Percentiles rank a stretch among this genome's conserved stretches.
These are phyloP conservation scores for Claviceps capensis DNA, from an alignment of 2,329 filamentous ascomycete genomes.

Conservation along the genomic window DNA sequence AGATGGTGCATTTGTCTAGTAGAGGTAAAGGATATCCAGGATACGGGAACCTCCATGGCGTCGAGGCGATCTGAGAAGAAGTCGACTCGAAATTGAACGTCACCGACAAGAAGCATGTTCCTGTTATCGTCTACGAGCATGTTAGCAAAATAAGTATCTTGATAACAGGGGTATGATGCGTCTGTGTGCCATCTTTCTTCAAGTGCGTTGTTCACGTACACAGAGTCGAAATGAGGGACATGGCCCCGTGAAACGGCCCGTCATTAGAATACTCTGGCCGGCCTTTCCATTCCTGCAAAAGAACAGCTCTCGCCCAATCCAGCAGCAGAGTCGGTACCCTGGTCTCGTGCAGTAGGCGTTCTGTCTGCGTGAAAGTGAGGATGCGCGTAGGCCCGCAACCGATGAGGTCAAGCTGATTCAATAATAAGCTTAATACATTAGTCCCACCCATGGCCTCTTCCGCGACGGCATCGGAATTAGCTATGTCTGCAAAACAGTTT, in stretches of 20 bases:
- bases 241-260: slow-evolving; percentile 60
- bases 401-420: slow-evolving; percentile 40
- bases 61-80: slow-evolving; percentile 68
- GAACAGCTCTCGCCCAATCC: slow-evolving; percentile 61
- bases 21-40: slow-evolving; percentile 50
- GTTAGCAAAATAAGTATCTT: slow-evolving; percentile 7
- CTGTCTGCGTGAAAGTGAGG: slow-evolving; percentile 34
- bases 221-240: slow-evolving; percentile 59
- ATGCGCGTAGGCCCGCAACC: slow-evolving; percentile 29
- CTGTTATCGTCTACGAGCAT: slow-evolving; percentile 42
- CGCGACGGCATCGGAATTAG: slow-evolving; percentile 21
- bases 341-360: slow-evolving; percentile 42
- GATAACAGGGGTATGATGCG: too few relatives aligned
- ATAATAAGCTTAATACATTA: slow-evolving; percentile 34
- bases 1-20: slow-evolving; percentile 58
- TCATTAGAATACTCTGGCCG: slow-evolving; percentile 55
- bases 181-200: too few relatives aligned
- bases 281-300: slow-evolving; percentile 72
- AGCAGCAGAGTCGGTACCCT: slow-evolving; percentile 43
- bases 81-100: slow-evolving; percentile 59
- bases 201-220: slow-evolving; percentile 36
- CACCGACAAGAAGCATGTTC: slow-evolving; percentile 48
- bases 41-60: slow-evolving; percentile 56
- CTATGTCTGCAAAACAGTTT: slow-evolving; percentile 34
- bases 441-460: slow-evolving; percentile 18